Conservation (phyloP, 2,329 filamentous ascomycete species). For the Fusarium coffeatum region DNA sequence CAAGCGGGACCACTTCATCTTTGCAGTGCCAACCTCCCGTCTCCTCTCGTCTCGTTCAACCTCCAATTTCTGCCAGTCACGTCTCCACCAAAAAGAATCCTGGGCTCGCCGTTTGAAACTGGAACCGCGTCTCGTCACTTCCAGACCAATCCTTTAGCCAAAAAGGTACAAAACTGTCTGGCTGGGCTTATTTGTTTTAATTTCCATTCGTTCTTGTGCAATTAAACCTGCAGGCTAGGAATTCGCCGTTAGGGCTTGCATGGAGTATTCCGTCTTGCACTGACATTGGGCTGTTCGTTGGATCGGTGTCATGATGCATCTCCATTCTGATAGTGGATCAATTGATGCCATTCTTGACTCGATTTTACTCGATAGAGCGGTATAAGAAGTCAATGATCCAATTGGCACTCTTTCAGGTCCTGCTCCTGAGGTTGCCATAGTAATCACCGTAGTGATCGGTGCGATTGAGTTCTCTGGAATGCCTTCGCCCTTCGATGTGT, state of each 20-base stretch:
- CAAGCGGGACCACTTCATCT: conserved; percentile 4
- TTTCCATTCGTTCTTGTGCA: conserved; percentile 15
- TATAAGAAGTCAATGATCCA: neutral
- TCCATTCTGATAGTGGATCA: neutral
- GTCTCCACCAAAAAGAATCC: conserved; percentile 33
- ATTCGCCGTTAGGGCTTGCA: neutral
- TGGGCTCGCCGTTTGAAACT: neutral
- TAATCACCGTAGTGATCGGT: neutral
- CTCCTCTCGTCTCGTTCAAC: conserved; percentile 25
- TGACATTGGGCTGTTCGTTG: neutral
- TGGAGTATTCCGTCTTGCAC: neutral
- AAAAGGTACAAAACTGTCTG: conserved; percentile 9
- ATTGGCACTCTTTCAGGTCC: neutral
- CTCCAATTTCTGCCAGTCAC: conserved; percentile 30
- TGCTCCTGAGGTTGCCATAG: neutral
- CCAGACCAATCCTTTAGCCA: conserved; percentile 28
- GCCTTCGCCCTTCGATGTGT: neutral
- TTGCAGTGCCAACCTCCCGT: conserved; percentile 22
- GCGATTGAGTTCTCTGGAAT: neutral
- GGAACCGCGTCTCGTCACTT: conserved; percentile 27
- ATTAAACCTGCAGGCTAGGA: neutral
- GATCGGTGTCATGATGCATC: neutral
- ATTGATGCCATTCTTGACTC: neutral
- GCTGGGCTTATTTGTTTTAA: neutral
- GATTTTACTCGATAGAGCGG: rapidly evolving